Evolutionary conservation across 345 rosid genomes (phyloP).

Genomic region (Fremontodendron californicum): DNA sequence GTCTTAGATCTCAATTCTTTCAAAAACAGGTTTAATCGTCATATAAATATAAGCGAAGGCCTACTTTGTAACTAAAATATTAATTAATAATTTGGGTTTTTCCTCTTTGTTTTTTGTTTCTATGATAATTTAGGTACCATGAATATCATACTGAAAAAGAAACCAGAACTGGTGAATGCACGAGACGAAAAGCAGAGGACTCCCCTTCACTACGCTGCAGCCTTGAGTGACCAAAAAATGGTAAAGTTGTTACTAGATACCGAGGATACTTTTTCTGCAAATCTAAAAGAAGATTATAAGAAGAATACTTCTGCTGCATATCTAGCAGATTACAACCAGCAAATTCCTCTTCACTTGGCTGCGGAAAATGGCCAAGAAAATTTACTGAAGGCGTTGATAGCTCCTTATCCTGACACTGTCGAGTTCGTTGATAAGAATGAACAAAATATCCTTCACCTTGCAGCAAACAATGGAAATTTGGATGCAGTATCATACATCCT

Average conservation of each 20-base stretch:
- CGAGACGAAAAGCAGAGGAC: background rate
- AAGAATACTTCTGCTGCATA: background rate
- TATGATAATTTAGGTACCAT: too few relatives aligned
- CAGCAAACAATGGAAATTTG: background rate
- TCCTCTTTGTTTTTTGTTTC: too few relatives aligned
- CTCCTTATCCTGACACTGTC: background rate
- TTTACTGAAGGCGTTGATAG: background rate
- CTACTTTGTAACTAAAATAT: too few relatives aligned
- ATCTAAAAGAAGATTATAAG: too few relatives aligned
- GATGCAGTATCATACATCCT: background rate
- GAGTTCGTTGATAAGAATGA: background rate
- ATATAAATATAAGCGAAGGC: too few relatives aligned
- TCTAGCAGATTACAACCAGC: background rate
- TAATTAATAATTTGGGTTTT: too few relatives aligned
- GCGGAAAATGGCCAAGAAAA: background rate
- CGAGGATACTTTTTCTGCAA: too few relatives aligned
- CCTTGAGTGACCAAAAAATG: background rate
- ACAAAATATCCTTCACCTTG: constrained; percentile 8
- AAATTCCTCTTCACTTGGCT: constrained; percentile 9
- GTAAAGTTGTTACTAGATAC: background rate
- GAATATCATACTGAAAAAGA: too few relatives aligned
- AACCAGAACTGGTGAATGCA: background rate
- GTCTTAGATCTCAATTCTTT: too few relatives aligned
- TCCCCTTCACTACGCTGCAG: constrained; percentile 17
- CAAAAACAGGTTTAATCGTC: too few relatives aligned